These are phyloP conservation scores for Tolypocladium sp. DNA, from an alignment of 2,329 filamentous ascomycete species.

Conservation along the genomic window DNA sequence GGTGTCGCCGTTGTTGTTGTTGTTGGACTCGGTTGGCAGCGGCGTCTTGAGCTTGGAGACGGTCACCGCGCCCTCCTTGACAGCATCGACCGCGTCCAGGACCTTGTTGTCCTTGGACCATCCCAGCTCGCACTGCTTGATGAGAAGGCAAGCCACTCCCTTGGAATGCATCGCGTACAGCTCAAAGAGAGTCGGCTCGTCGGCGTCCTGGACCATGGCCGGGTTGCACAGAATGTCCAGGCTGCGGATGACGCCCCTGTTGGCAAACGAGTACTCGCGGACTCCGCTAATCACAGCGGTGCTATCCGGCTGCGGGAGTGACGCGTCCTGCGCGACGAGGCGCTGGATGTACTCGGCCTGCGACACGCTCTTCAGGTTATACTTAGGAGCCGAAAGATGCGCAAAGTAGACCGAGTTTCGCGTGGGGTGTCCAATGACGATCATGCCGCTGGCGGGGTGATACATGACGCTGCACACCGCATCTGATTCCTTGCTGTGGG, in stretches of 20 bases:
- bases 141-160: slow-evolving; percentile 80
- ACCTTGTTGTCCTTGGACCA: slow-evolving; percentile 91
- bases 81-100: slow-evolving; percentile 66
- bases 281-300: slow-evolving; percentile 97
- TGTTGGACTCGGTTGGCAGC: slow-evolving; percentile 27
- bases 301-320: slow-evolving; percentile 77
- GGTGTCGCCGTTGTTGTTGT: slow-evolving; percentile 24
- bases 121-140: slow-evolving; percentile 83
- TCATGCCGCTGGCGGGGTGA: slow-evolving; percentile 84
- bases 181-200: slow-evolving; percentile 77
- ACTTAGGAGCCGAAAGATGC: slow-evolving; percentile 88
- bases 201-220: slow-evolving; percentile 50
- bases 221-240: slow-evolving; percentile 76
- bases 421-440: slow-evolving; percentile 90
- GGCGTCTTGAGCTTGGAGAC: slow-evolving; percentile 60
- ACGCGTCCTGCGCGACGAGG: slow-evolving; percentile 61
- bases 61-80: slow-evolving; percentile 63
- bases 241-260: slow-evolving; percentile 79
- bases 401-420: slow-evolving; percentile 97
- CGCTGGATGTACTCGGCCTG: slow-evolving; percentile 83
- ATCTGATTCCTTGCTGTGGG: slow-evolving; percentile 91
- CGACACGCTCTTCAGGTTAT: slow-evolving; percentile 71
- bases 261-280: slow-evolving; percentile 85
- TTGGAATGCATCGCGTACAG: slow-evolving; percentile 96
- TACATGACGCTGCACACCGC: slow-evolving; percentile 97